phyloP scores from a whole-genome alignment of 495 filamentous ascomycete species.

The Daldinia loculata region DNA sequence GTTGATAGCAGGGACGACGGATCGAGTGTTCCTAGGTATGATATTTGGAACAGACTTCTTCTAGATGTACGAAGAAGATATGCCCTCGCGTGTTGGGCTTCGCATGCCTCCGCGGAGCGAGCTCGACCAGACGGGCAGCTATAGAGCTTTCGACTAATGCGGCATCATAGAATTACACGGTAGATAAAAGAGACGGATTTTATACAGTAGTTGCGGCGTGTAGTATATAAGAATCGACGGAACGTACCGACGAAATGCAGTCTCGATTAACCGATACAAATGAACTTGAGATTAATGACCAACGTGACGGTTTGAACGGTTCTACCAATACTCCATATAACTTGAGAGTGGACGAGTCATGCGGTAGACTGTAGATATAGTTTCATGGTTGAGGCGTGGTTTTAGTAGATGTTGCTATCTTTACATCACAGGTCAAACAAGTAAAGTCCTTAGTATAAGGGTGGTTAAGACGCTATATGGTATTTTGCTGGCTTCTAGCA shows the following conservation, averaged over 20 bases:
- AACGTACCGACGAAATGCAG: conserved; percentile 12
- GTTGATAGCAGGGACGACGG: conserved; percentile 6
- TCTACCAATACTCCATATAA: too few species aligned
- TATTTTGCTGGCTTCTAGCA: too few species aligned
- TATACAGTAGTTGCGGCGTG: conserved; percentile 12
- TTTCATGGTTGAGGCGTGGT: too few species aligned
- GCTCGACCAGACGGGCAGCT: conserved; percentile 1
- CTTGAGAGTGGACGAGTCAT: too few species aligned
- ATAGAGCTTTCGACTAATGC: conserved; percentile 21
- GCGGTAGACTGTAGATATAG: too few species aligned
- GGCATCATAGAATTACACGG: conserved; percentile 34
- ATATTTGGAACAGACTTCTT: conserved; percentile 19
- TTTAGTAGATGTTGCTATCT: too few species aligned
- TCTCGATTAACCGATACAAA: not conserved
- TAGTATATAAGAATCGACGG: conserved; percentile 17
- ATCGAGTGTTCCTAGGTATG: conserved; percentile 4
- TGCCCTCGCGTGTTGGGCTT: conserved; percentile 1
- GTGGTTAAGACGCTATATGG: too few species aligned
- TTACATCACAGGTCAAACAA: too few species aligned
- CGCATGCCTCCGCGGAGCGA: not conserved
- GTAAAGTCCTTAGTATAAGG: too few species aligned
- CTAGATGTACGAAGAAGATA: conserved; percentile 16
- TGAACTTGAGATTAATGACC: not conserved
- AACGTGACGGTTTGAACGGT: too few species aligned
- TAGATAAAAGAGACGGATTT: conserved; percentile 32